These are phyloP conservation scores for Picea glauca DNA, from an alignment of 75 land plant species.

Conservation along the genomic window DNA sequence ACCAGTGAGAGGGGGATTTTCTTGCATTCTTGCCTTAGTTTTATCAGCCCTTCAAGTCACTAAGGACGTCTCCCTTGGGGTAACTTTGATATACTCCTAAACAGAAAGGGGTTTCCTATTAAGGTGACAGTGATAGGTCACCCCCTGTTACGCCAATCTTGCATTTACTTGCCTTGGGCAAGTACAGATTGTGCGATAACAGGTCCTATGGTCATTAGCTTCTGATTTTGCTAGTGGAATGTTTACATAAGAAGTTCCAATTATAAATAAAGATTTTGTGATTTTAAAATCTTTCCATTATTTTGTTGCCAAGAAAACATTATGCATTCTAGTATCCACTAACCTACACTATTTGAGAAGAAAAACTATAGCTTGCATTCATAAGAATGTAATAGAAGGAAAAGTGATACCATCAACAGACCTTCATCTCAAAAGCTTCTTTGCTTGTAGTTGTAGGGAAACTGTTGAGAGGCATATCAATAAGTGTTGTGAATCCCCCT, in stretches of 20 bases:
- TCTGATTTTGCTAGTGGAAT: neutral
- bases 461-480: slow-evolving; percentile 98
- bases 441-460: slow-evolving; percentile 68
- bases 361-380: neutral
- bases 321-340: neutral
- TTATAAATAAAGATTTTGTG: neutral
- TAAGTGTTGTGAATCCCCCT: slow-evolving; percentile 87
- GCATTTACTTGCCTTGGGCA: too few species aligned
- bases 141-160: too few species aligned
- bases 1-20: too few species aligned
- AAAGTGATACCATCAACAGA: slow-evolving; percentile 12
- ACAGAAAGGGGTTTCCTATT: too few species aligned
- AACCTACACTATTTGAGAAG: neutral
- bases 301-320: neutral
- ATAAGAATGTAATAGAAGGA: neutral
- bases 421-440: slow-evolving; percentile 73
- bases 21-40: too few species aligned
- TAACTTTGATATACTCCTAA: too few species aligned
- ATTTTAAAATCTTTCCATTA: neutral
- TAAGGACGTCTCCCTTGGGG: too few species aligned
- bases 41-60: too few species aligned
- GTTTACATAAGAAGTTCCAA: neutral
- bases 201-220: neutral
- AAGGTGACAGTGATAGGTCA: too few species aligned
- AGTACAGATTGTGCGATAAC: too few species aligned